Evolutionary conservation across 1,284 basidiomycete genomes (phyloP), one percentile per base, ranked within the genome.

Genomic region (Stygiomarasmius scandens): DNA sequence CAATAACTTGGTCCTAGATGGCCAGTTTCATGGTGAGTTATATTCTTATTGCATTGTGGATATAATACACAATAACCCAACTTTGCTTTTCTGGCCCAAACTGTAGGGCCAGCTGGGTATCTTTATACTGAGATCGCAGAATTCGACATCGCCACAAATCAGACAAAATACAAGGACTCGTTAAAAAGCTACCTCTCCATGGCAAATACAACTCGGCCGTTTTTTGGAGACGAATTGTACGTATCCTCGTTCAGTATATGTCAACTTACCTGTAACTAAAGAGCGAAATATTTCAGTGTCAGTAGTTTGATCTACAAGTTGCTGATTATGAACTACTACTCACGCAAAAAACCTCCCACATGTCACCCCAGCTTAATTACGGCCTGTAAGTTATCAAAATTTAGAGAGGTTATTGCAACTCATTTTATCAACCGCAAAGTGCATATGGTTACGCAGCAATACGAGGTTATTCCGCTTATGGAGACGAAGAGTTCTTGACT

Each of bases 111-210:
- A 14, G 22, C 45, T 12, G 56, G 23, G 4, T 41, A 3, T n/a
- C 25, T 52, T 14, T 57, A 47, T 29, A 3, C 29, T 19, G 50
- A 57, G 45, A 32, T 57, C 50, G 56, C 56, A 41, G 44, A 57
- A 20, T 48, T 57, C 22, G 56, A 57, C 46, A 5, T 34, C 1
- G n/a, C 49, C 20, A 38, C 43, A 3, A 57, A 57, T 16, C 44
- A 52, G n/a, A 57, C 43, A 8, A 57, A 24, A 34, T 57, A 52
- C n/a, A 46, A 48, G 24, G 32, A 57, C 19, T 20, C 16, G 22
- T 23, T 57, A 12, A 24, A 46, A 16, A 12, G 25, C 6, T 52
- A 47, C 19, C 43, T 57, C 29, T 32, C 49, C 1, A n/a, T 32
- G 8, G 56, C 56, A 19, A 44, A 48, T 19, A 22, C 8, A 23